phyloP scores from a whole-genome alignment of 768 basidiomycete genomes.

The Tulasnella sp. region DNA sequence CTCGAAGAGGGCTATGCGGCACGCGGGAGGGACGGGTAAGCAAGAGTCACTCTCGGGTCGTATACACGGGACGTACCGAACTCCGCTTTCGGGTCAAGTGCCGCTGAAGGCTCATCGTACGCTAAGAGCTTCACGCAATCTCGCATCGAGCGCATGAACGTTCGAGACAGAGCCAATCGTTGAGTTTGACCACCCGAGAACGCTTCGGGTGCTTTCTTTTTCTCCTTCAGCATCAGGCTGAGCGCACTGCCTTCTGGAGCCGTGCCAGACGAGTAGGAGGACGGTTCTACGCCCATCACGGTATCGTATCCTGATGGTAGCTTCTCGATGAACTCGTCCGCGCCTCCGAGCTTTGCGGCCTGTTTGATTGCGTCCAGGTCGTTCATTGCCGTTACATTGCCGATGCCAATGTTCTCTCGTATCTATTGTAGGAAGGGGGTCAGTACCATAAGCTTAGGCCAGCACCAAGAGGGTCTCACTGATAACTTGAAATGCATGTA shows the following conservation, averaged over 20 bases:
- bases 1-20: slow-evolving; percentile 13
- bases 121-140: slow-evolving; percentile 36
- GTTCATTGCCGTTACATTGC: slow-evolving; percentile 20
- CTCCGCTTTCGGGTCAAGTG: slow-evolving; percentile 45
- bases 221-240: slow-evolving; percentile 18
- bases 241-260: slow-evolving; percentile 3
- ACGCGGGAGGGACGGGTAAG: not conserved
- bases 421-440: slow-evolving; percentile 15
- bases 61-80: slow-evolving; percentile 16
- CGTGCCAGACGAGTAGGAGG: slow-evolving; percentile 24
- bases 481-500: slow-evolving; percentile 30
- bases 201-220: slow-evolving; percentile 17
- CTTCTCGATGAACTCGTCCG: slow-evolving; percentile 15
- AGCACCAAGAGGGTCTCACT: not conserved
- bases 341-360: slow-evolving; percentile 14
- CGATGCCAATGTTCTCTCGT: slow-evolving; percentile 33
- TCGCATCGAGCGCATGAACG: slow-evolving; percentile 33
- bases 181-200: slow-evolving; percentile 28
- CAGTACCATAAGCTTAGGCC: not conserved
- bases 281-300: not conserved
- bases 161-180: slow-evolving; percentile 26
- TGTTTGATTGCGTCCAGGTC: slow-evolving; percentile 9
- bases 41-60: not conserved
- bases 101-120: slow-evolving; percentile 49
- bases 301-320: slow-evolving; percentile 13